phyloP scores from a whole-genome alignment of 2,329 filamentous ascomycete species.

The Fusarium zealandicum region DNA sequence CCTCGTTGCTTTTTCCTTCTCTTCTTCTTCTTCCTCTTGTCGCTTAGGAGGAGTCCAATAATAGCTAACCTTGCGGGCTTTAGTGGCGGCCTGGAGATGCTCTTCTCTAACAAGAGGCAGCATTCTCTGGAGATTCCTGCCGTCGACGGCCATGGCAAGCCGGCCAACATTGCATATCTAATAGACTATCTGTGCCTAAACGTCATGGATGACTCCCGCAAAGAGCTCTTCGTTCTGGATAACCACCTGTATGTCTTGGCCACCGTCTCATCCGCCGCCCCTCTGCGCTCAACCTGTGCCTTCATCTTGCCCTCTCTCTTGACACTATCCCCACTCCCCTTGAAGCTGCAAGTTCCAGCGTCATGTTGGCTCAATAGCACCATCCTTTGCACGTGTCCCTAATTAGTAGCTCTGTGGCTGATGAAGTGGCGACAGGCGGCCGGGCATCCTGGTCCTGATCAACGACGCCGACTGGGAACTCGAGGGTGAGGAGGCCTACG shows the following conservation, averaged over 20 bases:
- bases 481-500: conserved; percentile 91
- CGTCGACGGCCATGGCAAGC: conserved; percentile 63
- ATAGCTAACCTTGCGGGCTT: conserved; percentile 30
- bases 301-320: background rate
- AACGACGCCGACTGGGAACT: conserved; percentile 99
- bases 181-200: conserved; percentile 81
- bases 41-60: conserved; percentile 3
- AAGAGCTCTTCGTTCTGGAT: conserved; percentile 89
- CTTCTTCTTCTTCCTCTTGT: background rate
- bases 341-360: conserved; percentile 21
- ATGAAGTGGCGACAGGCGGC: conserved; percentile 68
- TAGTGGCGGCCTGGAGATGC: conserved; percentile 91
- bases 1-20: conserved; percentile 9
- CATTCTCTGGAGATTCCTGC: conserved; percentile 75
- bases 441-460: conserved; percentile 93
- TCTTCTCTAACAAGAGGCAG: conserved; percentile 84
- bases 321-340: conserved; percentile 35
- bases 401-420: conserved; percentile 34
- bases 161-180: conserved; percentile 76
- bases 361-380: conserved; percentile 9
- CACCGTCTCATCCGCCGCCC: conserved; percentile 5
- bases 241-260: conserved; percentile 76
- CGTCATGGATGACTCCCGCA: conserved; percentile 83
- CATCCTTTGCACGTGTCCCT: conserved; percentile 5
- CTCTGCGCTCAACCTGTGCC: background rate